These are phyloP conservation scores for Microstegium vimineum DNA, from an alignment of 176 grass and related monocot species.

Conservation along the genomic window DNA sequence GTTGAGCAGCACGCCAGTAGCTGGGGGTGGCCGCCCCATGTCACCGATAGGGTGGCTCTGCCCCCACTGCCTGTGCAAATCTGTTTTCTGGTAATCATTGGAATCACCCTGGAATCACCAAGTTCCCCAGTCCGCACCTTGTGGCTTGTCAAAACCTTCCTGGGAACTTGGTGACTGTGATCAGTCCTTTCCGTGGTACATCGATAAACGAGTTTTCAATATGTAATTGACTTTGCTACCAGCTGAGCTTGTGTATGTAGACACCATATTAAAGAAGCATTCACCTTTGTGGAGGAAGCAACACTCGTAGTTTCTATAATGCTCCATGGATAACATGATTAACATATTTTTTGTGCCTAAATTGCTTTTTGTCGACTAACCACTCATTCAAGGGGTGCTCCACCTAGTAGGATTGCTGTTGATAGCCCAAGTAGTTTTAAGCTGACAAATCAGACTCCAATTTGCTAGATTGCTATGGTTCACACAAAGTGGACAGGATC, in stretches of 20 bases:
- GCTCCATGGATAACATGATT: conserved; percentile 30
- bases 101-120: too few species aligned
- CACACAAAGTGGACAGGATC: conserved; percentile 37
- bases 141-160: not conserved
- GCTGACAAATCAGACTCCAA: conserved; percentile 36
- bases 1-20: too few species aligned
- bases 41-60: too few species aligned
- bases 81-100: too few species aligned
- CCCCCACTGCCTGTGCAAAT: too few species aligned
- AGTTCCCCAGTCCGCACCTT: too few species aligned
- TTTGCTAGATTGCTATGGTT: conserved; percentile 16
- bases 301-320: conserved; percentile 13
- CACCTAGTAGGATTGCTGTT: conserved; percentile 29
- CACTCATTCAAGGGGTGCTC: conserved; percentile 30
- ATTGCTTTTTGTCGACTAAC: conserved; percentile 27
- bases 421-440: conserved; percentile 21
- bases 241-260: not conserved
- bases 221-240: conserved; percentile 15
- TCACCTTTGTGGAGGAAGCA: conserved; percentile 22
- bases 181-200: not conserved
- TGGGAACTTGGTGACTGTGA: not conserved
- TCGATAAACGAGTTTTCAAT: not conserved
- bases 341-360: not conserved
- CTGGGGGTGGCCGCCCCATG: too few species aligned
- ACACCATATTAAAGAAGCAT: conserved; percentile 17